A percentile compares a stretch with the other conserved stretches of the same genome.
These are phyloP conservation scores for Leucoagaricus sp. DNA, from an alignment of 1,284 basidiomycete species.

Conservation along the genomic window DNA sequence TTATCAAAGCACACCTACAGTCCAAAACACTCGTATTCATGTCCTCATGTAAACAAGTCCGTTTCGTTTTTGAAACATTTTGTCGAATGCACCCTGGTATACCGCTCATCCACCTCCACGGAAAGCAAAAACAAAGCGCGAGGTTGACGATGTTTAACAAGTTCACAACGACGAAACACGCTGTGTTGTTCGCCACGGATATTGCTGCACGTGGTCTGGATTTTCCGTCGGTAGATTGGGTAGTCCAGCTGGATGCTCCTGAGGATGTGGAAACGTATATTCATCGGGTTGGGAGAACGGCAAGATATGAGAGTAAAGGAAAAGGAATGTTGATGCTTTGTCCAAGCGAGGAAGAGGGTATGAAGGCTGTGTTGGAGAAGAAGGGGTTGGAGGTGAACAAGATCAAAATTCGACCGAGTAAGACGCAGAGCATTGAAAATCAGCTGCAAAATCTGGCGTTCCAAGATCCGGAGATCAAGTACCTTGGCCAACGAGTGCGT, in stretches of 20 bases:
- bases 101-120: slow-evolving; percentile 90
- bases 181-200: slow-evolving; percentile 93
- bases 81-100: slow-evolving; percentile 94
- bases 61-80: slow-evolving; percentile 97
- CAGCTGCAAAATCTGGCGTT: slow-evolving; percentile 94
- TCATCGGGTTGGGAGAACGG: slow-evolving; percentile 95
- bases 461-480: slow-evolving; percentile 96
- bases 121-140: slow-evolving; percentile 95
- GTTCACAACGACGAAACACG: slow-evolving; percentile 79
- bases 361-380: slow-evolving; percentile 70
- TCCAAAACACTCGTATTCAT: slow-evolving; percentile 94
- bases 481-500: slow-evolving; percentile 89
- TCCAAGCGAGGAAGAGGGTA: slow-evolving; percentile 93
- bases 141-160: slow-evolving; percentile 82
- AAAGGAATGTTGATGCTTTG: slow-evolving; percentile 84
- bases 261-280: slow-evolving; percentile 99
- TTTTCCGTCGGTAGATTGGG: slow-evolving; percentile 98
- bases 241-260: slow-evolving; percentile 95
- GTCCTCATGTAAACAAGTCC: slow-evolving; percentile 95
- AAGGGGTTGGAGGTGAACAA: slow-evolving; percentile 79
- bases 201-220: slow-evolving; percentile 96
- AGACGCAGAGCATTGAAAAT: slow-evolving; percentile 84
- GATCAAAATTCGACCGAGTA: slow-evolving; percentile 92
- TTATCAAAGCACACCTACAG: slow-evolving; percentile 93
- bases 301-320: slow-evolving; percentile 90